Conservation (phyloP, 805 yeast species). For the Candida awuae region DNA sequence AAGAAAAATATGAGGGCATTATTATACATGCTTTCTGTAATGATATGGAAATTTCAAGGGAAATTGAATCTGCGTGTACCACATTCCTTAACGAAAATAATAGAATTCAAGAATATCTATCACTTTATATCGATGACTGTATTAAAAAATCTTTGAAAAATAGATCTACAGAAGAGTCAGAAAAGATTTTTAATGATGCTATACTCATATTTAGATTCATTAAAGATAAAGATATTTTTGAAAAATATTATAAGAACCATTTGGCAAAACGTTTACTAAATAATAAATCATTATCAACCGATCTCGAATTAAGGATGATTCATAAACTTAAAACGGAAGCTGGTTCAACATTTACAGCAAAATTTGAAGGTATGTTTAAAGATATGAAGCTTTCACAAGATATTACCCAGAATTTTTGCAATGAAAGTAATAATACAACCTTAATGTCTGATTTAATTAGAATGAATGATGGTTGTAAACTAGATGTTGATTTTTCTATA, state of each 20-base stretch:
- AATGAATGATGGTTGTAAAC: slow-evolving; percentile 26
- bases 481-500: slow-evolving; percentile 42
- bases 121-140: slow-evolving; percentile 50
- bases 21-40: slow-evolving; percentile 40
- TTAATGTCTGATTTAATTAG: slow-evolving; percentile 10
- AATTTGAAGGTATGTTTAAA: slow-evolving; percentile 78
- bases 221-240: slow-evolving; percentile 80
- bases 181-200: slow-evolving; percentile 44
- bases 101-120: slow-evolving; percentile 45
- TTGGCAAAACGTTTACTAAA: slow-evolving; percentile 70
- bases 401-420: slow-evolving; percentile 14
- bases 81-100: slow-evolving; percentile 44
- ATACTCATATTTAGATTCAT: slow-evolving; percentile 58
- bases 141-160: slow-evolving; percentile 43
- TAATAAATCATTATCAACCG: slow-evolving; percentile 38
- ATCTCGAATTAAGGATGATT: slow-evolving; percentile 63
- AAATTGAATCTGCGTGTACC: slow-evolving; percentile 54
- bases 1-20: slow-evolving; percentile 42
- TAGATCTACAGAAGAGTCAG: slow-evolving; percentile 37
- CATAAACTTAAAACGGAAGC: slow-evolving; percentile 63
- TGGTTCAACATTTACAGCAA: slow-evolving; percentile 72
- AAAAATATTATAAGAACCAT: slow-evolving; percentile 76
- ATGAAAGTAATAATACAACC: slow-evolving; percentile 16
- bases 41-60: slow-evolving; percentile 42
- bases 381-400: slow-evolving; percentile 61